Evolutionary conservation across 768 basidiomycete genomes (phyloP), one percentile per base, ranked within the genome.

Genomic region (Mycena leptocephala): DNA sequence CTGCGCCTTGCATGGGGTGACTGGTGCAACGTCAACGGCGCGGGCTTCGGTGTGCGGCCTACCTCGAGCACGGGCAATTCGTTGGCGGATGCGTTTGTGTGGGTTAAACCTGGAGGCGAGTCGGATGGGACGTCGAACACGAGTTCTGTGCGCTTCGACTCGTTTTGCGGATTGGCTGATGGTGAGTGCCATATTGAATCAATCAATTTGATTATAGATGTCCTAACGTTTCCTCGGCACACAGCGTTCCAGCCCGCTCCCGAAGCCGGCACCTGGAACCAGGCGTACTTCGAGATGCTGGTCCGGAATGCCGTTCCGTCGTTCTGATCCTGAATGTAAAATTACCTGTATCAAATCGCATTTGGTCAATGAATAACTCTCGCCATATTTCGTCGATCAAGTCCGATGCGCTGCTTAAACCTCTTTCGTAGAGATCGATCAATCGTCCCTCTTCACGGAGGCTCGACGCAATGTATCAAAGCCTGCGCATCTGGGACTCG

Each of bases 91-190:
- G 84, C 92, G 61, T 90, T 93, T 80, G 91, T 92, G 75, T 93
- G 92, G 92, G 88, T 91, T 78, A 93, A 93, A 86, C 92, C 92
- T 46, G 92, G 92, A 88, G 92, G 92, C 79, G 92, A 93, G 84
- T 91, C 88, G 76, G 92, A 93, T 79, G 92, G 92, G 79, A 93
- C 92, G 39, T 88, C 86, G 75, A 88, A 93, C 87, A 87, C 85
- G 61, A 89, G 90, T 20, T 84, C 92, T 28, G 80, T 87, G 18
- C 88, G 91, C 63, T 92, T 86, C 82, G 92, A 93, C 78, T 81
- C 85, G 28, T 87, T 88, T 75, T 92, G 91, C 80, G 86, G 87
- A 66, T 81, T 76, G 88, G 35, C 90, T 67, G 90, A 92, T 82
- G 90, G 91, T 73, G 80, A 83, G 43, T 84, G 86, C 72, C 64